Evolutionary conservation across 371 early-diverging fungal genomes (phyloP), one percentile per base, ranked within the genome.

Genomic region (Zopfochytrium polystomum): DNA sequence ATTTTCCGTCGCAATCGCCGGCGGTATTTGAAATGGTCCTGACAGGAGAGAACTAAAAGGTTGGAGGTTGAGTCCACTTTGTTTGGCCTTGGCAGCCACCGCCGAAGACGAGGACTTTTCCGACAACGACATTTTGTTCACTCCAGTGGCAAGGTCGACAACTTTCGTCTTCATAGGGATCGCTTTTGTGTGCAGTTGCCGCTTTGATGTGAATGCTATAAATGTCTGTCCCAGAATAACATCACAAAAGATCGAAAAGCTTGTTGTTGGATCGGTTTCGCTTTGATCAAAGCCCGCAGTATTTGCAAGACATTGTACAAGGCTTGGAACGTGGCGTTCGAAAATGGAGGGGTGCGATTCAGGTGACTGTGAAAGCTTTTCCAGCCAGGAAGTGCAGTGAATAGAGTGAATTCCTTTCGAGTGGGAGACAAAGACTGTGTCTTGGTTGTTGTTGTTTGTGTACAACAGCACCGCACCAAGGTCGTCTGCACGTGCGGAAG

Each of bases 371-470:
- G 22, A n/a, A 48, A 58, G 29, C 38, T 56, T 35, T 4, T 27
- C 20, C 23, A 65, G 20, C 61, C 65, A 58, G 13, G 65, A 52
- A 11, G 54, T 38, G n/a, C 66, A 53, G 23, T 56, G 59, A 18
- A 73, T 55, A 26, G 54, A 46, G 30, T 70, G 65, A 5, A 67
- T 63, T 4, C 70, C 70, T 27, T 30, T 11, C 29, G 49, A 13
- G 52, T 71, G 71, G 22, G 51, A 47, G 15, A 49, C 56, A 48
- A 61, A 71, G 3, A 74, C 23, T 7, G 58, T 47, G 51, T 68
- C 65, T 2, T 45, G 18, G 43, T 74, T 60, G 29, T 68, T 72
- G 2, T 68, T 71, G 55, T 74, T 71, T 2, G 11, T 7, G 20
- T 6, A 20, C n/a, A n/a, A n/a, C n/a, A n/a, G n/a, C n/a, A n/a